Evolutionary conservation across 2,329 filamentous ascomycete species (phyloP).

Genomic region (Colletotrichum filicis): DNA sequence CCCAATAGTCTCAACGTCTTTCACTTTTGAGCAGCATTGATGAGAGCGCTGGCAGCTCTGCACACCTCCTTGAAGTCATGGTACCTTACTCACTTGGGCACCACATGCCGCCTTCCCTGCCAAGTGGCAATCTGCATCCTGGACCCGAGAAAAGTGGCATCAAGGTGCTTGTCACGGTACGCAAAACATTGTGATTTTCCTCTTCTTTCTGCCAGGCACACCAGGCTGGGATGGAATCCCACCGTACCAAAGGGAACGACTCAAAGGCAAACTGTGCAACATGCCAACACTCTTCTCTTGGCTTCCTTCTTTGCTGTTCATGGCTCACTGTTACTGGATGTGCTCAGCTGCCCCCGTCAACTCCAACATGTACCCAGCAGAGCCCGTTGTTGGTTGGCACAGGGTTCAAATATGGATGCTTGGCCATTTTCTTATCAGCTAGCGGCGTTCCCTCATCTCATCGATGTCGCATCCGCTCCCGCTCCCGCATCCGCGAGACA

Average conservation of each 20-base stretch:
- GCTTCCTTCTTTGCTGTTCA: conserved; percentile 30
- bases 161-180: conserved; percentile 28
- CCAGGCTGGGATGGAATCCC: conserved; percentile 1
- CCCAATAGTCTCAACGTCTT: not conserved
- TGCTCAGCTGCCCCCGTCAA: conserved; percentile 16
- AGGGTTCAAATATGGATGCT: conserved; percentile 33
- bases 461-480: conserved; percentile 27
- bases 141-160: conserved; percentile 9
- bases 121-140: conserved; percentile 27
- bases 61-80: not conserved
- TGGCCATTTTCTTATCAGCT: conserved; percentile 20
- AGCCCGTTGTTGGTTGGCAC: conserved; percentile 10
- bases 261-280: conserved; percentile 33
- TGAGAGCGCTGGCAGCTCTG: not conserved
- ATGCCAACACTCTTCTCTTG: conserved; percentile 25
- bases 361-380: conserved; percentile 27
- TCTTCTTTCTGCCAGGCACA: conserved; percentile 1
- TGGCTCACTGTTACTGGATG: conserved; percentile 7
- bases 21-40: not conserved
- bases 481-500: conserved; percentile 18
- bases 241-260: conserved; percentile 19
- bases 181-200: conserved; percentile 22
- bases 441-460: conserved; percentile 18
- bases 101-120: conserved; percentile 25
- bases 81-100: not conserved